These are phyloP conservation scores for Solanum chaucha DNA, from an alignment of 257 asterid species.

Conservation along the genomic window DNA sequence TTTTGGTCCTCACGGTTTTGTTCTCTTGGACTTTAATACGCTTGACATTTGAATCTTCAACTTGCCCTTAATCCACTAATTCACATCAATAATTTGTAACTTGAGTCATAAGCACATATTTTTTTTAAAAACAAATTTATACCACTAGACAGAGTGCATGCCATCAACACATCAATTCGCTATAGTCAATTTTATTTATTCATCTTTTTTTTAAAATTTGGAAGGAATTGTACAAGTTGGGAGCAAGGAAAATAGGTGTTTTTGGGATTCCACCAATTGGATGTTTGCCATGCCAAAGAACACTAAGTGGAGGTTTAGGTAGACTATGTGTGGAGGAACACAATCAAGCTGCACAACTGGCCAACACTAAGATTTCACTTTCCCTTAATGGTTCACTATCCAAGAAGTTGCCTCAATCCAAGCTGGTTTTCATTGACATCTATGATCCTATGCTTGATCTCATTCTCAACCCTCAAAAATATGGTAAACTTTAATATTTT, in stretches of 20 bases:
- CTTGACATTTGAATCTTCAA: background rate
- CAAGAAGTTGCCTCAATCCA: conserved; percentile 21
- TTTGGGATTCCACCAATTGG: conserved; percentile 66
- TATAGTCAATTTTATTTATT: background rate
- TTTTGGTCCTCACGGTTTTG: background rate
- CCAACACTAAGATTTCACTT: conserved; percentile 32
- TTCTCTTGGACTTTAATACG: background rate
- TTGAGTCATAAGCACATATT: background rate
- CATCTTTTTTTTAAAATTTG: background rate
- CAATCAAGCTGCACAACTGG: conserved; percentile 29
- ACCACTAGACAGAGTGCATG: too few relatives aligned
- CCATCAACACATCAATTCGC: background rate
- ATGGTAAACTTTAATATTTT: background rate
- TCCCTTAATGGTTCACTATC: conserved; percentile 25
- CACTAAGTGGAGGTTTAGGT: conserved; percentile 42
- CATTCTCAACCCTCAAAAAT: conserved; percentile 36
- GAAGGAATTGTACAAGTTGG: conserved; percentile 46
- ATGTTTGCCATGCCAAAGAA: conserved; percentile 68
- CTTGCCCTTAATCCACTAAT: background rate
- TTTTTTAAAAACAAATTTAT: too few relatives aligned
- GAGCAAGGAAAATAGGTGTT: conserved; percentile 50
- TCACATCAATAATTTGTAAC: background rate
- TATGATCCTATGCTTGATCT: conserved; percentile 40
- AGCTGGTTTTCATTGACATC: conserved; percentile 30
- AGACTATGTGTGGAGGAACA: conserved; percentile 32